phyloP scores from a whole-genome alignment of 2,329 filamentous ascomycete genomes.

The Aspergillus clavatus region DNA sequence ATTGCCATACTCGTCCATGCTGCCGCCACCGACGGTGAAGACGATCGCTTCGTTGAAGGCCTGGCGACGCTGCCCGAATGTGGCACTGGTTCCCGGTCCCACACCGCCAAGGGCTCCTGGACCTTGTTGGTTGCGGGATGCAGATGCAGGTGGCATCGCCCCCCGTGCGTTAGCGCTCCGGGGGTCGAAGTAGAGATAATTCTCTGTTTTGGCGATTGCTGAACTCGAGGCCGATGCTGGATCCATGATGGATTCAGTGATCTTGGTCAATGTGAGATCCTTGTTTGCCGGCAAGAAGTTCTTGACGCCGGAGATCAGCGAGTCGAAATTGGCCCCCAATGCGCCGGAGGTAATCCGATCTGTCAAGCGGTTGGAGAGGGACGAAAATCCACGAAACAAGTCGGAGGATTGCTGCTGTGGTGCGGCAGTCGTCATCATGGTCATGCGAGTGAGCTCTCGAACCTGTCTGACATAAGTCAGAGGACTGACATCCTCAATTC shows the following conservation, averaged over 20 bases:
- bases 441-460: slow-evolving; percentile 94
- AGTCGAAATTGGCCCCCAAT: slow-evolving; percentile 82
- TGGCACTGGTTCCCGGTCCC: slow-evolving; percentile 68
- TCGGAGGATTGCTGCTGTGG: slow-evolving; percentile 60
- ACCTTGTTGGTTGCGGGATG: slow-evolving; percentile 40
- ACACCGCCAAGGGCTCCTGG: slow-evolving; percentile 40
- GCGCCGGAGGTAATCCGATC: slow-evolving; percentile 92
- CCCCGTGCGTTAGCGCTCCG: slow-evolving; percentile 88
- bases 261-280: slow-evolving; percentile 94
- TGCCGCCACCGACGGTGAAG: slow-evolving; percentile 93
- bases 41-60: slow-evolving; percentile 87
- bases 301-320: slow-evolving; percentile 90
- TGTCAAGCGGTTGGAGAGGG: slow-evolving; percentile 84
- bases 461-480: slow-evolving; percentile 86
- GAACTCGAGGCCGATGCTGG: slow-evolving; percentile 82
- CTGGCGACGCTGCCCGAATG: slow-evolving; percentile 84
- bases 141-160: slow-evolving; percentile 76
- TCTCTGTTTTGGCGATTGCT: slow-evolving; percentile 92
- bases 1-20: slow-evolving; percentile 98
- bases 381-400: slow-evolving; percentile 88
- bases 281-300: slow-evolving; percentile 96
- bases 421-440: slow-evolving; percentile 82
- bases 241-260: slow-evolving; percentile 97
- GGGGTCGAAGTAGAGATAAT: slow-evolving; percentile 96
- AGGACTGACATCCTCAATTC: slow-evolving; percentile 66